Conservation (phyloP, 805 yeast genomes). For the Sugiyamaella lignohabitans region DNA sequence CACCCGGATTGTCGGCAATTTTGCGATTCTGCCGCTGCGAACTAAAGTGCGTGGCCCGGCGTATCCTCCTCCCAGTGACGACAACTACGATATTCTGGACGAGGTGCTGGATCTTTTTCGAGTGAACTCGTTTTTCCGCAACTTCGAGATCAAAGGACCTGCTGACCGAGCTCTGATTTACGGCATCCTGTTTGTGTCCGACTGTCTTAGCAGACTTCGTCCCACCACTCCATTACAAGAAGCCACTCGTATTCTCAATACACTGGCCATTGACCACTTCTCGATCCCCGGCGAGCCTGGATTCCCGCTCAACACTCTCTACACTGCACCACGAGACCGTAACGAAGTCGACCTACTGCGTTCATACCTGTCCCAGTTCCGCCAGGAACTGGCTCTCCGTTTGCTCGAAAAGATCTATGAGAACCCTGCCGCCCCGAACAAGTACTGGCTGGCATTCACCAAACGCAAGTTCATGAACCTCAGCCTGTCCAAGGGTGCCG, state of each 20-base stretch:
- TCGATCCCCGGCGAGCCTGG: conserved; percentile 93
- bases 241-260: conserved; percentile 53
- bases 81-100: conserved; percentile 83
- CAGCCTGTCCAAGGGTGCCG: conserved; percentile 44
- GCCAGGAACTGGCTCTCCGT: conserved; percentile 87
- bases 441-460: conserved; percentile 93
- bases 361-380: conserved; percentile 79
- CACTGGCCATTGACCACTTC: conserved; percentile 80
- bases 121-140: conserved; percentile 93
- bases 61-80: conserved; percentile 58
- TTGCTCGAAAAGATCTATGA: conserved; percentile 70
- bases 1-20: conserved; percentile 51
- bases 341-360: conserved; percentile 74
- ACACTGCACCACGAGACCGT: conserved; percentile 65
- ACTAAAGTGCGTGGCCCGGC: conserved; percentile 89
- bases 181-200: conserved; percentile 85
- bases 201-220: conserved; percentile 63
- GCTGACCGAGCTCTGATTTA: conserved; percentile 89
- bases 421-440: conserved; percentile 59
- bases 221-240: conserved; percentile 39
- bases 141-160: conserved; percentile 94
- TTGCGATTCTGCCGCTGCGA: conserved; percentile 77
- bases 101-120: conserved; percentile 87
- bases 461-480: conserved; percentile 95
- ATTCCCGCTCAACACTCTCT: conserved; percentile 81